These are phyloP conservation scores for Serendipita sp. DNA, from an alignment of 768 basidiomycete species.

Conservation along the genomic window DNA sequence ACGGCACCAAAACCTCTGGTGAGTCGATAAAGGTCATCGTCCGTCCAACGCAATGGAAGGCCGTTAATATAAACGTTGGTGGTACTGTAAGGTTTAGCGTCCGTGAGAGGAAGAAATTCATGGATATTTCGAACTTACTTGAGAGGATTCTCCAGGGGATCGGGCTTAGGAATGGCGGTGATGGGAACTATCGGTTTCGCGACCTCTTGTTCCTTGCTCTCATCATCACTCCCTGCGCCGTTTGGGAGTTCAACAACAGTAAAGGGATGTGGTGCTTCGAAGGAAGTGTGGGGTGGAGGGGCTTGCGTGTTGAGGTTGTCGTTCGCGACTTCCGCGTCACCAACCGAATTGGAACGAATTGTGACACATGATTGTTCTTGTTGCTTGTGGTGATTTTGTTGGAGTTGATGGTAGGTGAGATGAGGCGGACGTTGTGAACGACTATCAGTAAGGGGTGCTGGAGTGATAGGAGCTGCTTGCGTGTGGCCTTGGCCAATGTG, in stretches of 20 bases:
- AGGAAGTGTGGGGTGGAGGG: too few relatives aligned
- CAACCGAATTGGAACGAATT: background rate
- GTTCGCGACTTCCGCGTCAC: background rate
- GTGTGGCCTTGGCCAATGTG: background rate
- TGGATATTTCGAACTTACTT: background rate
- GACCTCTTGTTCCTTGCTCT: too few relatives aligned
- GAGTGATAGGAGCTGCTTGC: background rate
- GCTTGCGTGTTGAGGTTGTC: background rate
- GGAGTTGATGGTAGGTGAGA: background rate
- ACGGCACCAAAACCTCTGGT: constrained; percentile 57
- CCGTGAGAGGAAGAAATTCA: background rate
- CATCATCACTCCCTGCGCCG: background rate
- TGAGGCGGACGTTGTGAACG: background rate
- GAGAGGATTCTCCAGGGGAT: constrained; percentile 1
- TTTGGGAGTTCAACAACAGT: constrained; percentile 1
- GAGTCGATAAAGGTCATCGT: constrained; percentile 60
- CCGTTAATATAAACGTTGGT: constrained; percentile 85
- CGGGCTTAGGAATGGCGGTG: background rate
- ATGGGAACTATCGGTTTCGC: background rate
- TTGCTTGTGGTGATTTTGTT: background rate
- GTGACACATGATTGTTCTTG: background rate
- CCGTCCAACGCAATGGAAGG: constrained; percentile 66
- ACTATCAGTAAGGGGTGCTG: background rate
- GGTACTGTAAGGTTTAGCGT: constrained; percentile 20
- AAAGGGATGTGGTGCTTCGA: background rate